Base-by-base conservation (phyloP, 2,329 filamentous ascomycete species). In the Pseudogymnoascus sp. region DNA sequence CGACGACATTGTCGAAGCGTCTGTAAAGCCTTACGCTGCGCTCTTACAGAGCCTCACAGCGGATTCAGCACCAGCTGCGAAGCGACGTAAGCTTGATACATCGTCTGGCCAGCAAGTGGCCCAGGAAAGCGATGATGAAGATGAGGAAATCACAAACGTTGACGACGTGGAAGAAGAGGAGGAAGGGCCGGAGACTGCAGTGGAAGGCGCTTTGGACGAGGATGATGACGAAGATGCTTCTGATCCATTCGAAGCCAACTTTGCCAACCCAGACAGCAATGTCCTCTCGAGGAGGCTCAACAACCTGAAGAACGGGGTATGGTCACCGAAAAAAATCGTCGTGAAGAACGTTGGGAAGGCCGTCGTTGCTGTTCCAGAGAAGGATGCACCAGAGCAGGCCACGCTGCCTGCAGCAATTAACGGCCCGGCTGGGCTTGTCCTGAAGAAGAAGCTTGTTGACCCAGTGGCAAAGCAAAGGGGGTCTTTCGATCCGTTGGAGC, bases 161-260 rank as follows among this genome's bases (percentile, higher is more conserved):
- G 77, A 80, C 57, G 67, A 77, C 18, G 75, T 76, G 2, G 75
- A 81, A 59, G 81, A 82, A 53, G 75, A 77, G 9, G 80, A 83
- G 43, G 78, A 79, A 47, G 78, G 76, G 1, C 75, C 76, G 1
- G 72, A 75, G 62, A 70, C 62, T 41, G 68, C 63, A 22, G 68
- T 68, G 8, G 72, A 75, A 43, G 68, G 64, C n/a, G 39, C 71
- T 5, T 66, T 73, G 14, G 68, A 73, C n/a, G 72, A 76, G 25
- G 73, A 76, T 43, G 80, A 82, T 43, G 78, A 81, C 12, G 78
- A 80, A 57, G 78, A 84, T 64, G 72, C 76, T 28, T 75, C 75
- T 4, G 89, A 96, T 71, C 88, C 90, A 0, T 97, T 95, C 69
- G 88, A 94, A 65, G 75, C 78, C 6, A 93, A 97, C 74, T 96